Base-by-base conservation (phyloP, 306 rosid genomes). In the Senna siamea region DNA sequence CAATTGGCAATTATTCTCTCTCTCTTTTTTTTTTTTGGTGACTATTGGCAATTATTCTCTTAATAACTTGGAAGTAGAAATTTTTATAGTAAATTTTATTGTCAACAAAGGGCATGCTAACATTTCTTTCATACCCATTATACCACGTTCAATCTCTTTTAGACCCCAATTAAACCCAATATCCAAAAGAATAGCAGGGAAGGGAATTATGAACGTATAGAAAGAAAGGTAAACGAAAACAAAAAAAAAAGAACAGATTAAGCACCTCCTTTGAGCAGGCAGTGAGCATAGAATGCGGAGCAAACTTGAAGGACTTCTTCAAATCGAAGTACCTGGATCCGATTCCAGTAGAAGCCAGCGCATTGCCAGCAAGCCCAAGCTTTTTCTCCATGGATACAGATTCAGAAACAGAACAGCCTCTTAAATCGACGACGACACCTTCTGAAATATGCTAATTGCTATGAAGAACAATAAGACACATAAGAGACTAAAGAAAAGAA, bases 261-360 rank as follows among this genome's bases (percentile, higher is more conserved):
- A 15, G 52, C 61, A 88, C 96, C 88, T 86, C 84, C 74, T 85
- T 81, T 32, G 92, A 79, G 79, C 84, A 86, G 44, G 93, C 72
- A 30, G 84, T 78, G 81, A 86, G 93, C 69, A 90, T 74, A 60
- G 90, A 73, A 52, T 84, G 86, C 5, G 83, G 26, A 72, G 86
- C 84, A 43, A 86, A 44, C 67, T 83, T 81, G 82, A 90, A 88
- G 10, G 96, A 87, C 57, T 86, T 85, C 56, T 80, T 85, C 85
- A 90, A 71, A 79, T 82, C 87, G 20, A 81, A 73, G 61, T 76
- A 79, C 80, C 78, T 85, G 41, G 75, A 76, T 17, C 93, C 93
- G 8, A 82, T 78, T 48, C 85, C 81, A 20, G 76, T 12, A 69
- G 69, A 17, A 46, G 61, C 23, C 6, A 80, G 77, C 1, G 64